Base-by-base conservation (phyloP, 2,329 filamentous ascomycete genomes). In the Endoconidiophora polonica region DNA sequence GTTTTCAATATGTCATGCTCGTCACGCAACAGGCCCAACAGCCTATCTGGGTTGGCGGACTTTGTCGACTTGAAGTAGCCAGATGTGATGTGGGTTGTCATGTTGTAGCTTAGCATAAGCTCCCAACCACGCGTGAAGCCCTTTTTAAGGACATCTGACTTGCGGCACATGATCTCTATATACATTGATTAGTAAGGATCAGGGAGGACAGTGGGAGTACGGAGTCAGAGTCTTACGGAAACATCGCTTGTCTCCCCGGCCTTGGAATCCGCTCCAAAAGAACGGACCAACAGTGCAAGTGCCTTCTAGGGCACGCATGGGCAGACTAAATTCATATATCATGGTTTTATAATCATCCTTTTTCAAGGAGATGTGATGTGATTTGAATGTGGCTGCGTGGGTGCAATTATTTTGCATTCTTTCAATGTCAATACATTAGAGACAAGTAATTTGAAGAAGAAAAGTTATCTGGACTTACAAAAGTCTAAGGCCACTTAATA, bases 81-180 rank as follows among this genome's bases (percentile, higher is more conserved):
- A 2, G 72, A 74, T 1, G 76, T 80, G 55, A 78, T 68, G 55
- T 65, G 63, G 2, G 69, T 71, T 10, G 61, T 64, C 61, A 79
- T 71, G 44, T 67, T 69, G 60, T 80, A 67, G 2, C 74, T 77
- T 37, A 80, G 68, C 66, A 77, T 76, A 50, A 79, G 66, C 62
- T 80, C 77, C 74, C 75, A 80, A 42, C 77, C 77, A 50, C 77
- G 71, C 14, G 76, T 80, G 58, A 68, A 69, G 54, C 74, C 76
- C 63, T 75, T 78, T 59, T 80, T 80, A 46, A 74, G 72, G 33
- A 80, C 76, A 57, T 80, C 76, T n/a, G 73, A 77, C 61, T 80
- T 80, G 56, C 77, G 72, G 58, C 76, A 77, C 53, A 80, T 69
- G 56, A 80, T 73, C 57, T 80, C 26, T 33, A 33, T 33, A 33